phyloP scores from a whole-genome alignment of 176 grass and related monocot species.

The Calamus simplicifolius region DNA sequence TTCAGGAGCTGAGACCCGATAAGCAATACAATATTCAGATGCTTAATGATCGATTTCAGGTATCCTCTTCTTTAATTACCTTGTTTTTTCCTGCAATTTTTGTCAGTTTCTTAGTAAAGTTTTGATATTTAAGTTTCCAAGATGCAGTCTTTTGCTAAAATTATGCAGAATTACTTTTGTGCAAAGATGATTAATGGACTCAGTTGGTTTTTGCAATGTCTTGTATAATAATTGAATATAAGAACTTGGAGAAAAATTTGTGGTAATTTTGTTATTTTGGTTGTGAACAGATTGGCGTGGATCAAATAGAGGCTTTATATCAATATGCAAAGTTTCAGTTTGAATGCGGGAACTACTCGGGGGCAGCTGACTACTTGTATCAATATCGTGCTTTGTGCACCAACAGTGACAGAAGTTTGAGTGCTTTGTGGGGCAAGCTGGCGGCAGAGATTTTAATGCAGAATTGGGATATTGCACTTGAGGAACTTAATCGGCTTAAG shows the following conservation, averaged over 20 bases:
- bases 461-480: conserved; percentile 83
- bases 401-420: conserved; percentile 70
- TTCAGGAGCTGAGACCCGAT: conserved; percentile 76
- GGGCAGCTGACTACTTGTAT: conserved; percentile 68
- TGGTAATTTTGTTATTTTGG: conserved; percentile 4
- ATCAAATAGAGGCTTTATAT: conserved; percentile 85
- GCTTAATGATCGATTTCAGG: conserved; percentile 79
- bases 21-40: conserved; percentile 82
- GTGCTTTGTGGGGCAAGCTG: conserved; percentile 81
- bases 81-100: not conserved
- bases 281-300: conserved; percentile 62
- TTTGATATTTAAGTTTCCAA: no score
- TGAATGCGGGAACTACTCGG: conserved; percentile 85
- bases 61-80: not conserved
- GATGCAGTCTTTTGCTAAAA: no score
- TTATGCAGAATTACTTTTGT: no score
- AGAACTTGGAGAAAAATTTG: no score
- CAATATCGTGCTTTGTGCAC: conserved; percentile 84
- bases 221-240: no score
- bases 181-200: no score
- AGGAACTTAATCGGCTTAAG: conserved; percentile 86
- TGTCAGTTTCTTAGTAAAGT: not conserved
- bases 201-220: no score
- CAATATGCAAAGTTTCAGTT: conserved; percentile 90
- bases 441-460: conserved; percentile 90